These are phyloP conservation scores for Hyphopichia wangnamkhiaoensis DNA, from an alignment of 1,139 yeast genomes.

Conservation along the genomic window DNA sequence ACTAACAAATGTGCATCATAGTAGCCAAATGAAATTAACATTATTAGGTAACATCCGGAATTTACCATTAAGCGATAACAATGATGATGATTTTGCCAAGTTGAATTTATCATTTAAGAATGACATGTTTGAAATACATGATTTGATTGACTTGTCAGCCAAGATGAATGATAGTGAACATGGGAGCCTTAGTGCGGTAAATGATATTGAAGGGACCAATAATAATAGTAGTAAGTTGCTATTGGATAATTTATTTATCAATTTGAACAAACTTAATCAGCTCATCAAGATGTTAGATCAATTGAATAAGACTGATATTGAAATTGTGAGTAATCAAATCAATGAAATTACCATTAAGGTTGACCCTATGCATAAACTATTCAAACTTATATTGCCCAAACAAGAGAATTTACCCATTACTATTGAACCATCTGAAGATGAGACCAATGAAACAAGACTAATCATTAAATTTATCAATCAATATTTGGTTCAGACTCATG, in stretches of 20 bases:
- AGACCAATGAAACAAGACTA: slow-evolving; percentile 19
- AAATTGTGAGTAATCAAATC: slow-evolving; percentile 29
- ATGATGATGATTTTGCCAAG: slow-evolving; percentile 16
- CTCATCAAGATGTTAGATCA: slow-evolving; percentile 38
- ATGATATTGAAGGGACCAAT: slow-evolving; percentile 4
- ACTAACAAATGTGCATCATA: slow-evolving; percentile 22
- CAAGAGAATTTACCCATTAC: slow-evolving; percentile 3
- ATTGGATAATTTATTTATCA: slow-evolving; percentile 28
- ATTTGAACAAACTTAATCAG: slow-evolving; percentile 32
- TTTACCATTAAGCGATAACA: slow-evolving; percentile 16
- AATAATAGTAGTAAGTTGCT: slow-evolving; percentile 8
- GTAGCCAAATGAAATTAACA: slow-evolving; percentile 27
- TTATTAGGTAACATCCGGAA: slow-evolving; percentile 35
- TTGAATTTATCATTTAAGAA: slow-evolving; percentile 24
- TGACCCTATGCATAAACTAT: slow-evolving; percentile 12
- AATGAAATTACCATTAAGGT: slow-evolving; percentile 31
- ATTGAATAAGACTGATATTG: slow-evolving; percentile 27
- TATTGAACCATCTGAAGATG: slow-evolving; percentile 4
- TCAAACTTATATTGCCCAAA: slow-evolving; percentile 4
- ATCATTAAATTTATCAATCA: slow-evolving; percentile 29
- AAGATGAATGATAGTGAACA: slow-evolving; percentile 18
- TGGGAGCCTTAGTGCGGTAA: no score
- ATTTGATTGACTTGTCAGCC: slow-evolving; percentile 26
- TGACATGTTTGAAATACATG: slow-evolving; percentile 29
- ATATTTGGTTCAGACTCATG: slow-evolving; percentile 16